Conservation (phyloP, 306 rosid species). For the Prunus mongolica region DNA sequence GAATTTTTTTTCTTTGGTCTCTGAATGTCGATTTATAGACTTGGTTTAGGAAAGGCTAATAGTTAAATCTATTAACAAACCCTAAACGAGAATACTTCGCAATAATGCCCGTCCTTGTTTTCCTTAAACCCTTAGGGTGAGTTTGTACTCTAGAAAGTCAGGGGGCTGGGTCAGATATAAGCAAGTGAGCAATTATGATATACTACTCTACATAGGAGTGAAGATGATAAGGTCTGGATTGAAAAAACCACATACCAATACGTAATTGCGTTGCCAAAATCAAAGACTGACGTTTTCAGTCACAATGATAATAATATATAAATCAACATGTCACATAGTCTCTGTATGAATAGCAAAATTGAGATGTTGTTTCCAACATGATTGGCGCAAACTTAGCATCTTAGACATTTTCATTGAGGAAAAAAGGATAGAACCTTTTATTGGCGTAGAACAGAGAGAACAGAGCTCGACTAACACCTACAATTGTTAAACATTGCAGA, state of each 20-base stretch:
- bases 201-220: neutral
- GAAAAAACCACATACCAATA: neutral
- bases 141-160: neutral
- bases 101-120: neutral
- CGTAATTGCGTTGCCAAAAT: neutral
- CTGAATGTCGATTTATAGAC: too few relatives aligned
- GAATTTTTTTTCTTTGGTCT: too few relatives aligned
- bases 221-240: neutral
- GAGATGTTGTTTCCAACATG: neutral
- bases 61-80: neutral
- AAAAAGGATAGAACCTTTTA: neutral
- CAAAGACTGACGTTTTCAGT: neutral
- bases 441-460: neutral
- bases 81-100: neutral
- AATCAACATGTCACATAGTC: neutral
- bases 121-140: neutral
- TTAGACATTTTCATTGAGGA: too few relatives aligned
- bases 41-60: neutral
- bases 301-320: neutral
- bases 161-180: neutral
- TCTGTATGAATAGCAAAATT: neutral
- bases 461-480: neutral
- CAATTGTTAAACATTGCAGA: neutral
- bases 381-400: neutral
- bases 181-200: neutral